Evolutionary conservation across 2,329 filamentous ascomycete species (phyloP).

Genomic region (Thermothelomyces thermophilus): DNA sequence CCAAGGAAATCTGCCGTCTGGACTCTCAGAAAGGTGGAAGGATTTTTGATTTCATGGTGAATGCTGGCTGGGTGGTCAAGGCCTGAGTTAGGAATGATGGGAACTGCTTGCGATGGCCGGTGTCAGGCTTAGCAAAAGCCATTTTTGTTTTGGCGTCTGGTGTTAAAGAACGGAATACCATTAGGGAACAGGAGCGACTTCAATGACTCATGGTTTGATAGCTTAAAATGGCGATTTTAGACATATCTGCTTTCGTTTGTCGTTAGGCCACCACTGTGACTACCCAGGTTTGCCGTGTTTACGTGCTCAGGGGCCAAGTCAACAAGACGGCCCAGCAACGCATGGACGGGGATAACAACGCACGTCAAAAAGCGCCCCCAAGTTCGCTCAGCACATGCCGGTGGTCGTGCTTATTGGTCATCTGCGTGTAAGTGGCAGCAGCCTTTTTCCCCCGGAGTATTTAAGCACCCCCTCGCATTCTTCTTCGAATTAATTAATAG

Average conservation of each 20-base stretch:
- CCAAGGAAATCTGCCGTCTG: constrained; percentile 75
- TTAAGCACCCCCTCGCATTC: constrained; percentile 7
- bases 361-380: not conserved
- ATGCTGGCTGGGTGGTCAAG: constrained; percentile 86
- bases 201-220: constrained; percentile 7
- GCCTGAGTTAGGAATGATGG: constrained; percentile 33
- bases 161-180: constrained; percentile 18
- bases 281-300: constrained; percentile 5
- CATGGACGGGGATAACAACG: not conserved
- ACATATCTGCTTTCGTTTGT: no score
- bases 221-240: not conserved
- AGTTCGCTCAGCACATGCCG: not conserved
- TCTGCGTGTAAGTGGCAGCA: constrained; percentile 8
- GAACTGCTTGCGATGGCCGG: not conserved
- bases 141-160: constrained; percentile 10
- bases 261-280: no score
- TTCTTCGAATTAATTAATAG: constrained; percentile 4
- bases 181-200: not conserved
- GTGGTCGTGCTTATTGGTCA: constrained; percentile 13
- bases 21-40: constrained; percentile 79
- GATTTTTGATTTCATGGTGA: constrained; percentile 92
- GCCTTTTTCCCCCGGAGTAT: not conserved
- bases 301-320: constrained; percentile 10
- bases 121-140: no score
- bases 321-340: constrained; percentile 5